phyloP scores from a whole-genome alignment of 306 rosid genomes.

The Quercus aquifolioides region DNA sequence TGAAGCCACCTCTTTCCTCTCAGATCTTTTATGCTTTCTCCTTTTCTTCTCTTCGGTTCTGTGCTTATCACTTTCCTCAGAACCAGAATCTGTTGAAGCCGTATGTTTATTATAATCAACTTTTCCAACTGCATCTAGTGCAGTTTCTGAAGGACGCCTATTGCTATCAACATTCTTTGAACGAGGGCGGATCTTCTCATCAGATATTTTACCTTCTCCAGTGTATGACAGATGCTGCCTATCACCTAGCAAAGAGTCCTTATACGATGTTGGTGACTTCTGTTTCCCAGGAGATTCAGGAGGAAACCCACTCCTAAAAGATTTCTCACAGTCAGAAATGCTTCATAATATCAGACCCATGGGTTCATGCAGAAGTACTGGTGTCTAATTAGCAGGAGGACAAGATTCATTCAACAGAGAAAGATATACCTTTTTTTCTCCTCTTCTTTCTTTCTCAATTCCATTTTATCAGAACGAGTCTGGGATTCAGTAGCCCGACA shows the following conservation, averaged over 20 bases:
- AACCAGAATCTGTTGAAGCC: conserved; percentile 49
- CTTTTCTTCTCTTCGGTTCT: conserved; percentile 53
- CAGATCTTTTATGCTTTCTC: conserved; percentile 79
- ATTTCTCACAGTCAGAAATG: conserved; percentile 48
- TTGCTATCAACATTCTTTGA: conserved; percentile 33
- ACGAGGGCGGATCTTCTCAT: conserved; percentile 42
- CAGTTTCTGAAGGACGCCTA: conserved; percentile 29
- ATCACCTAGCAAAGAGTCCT: conserved; percentile 41
- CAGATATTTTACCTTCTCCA: conserved; percentile 40
- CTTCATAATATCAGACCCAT: conserved; percentile 27
- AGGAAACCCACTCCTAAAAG: conserved; percentile 29
- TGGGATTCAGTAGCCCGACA: conserved; percentile 28
- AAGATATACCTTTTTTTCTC: conserved; percentile 43
- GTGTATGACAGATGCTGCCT: conserved; percentile 38
- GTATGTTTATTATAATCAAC: conserved; percentile 33
- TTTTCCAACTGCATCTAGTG: conserved; percentile 34
- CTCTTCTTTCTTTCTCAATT: conserved; percentile 37
- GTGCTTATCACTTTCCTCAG: conserved; percentile 62
- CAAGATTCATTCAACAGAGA: conserved; percentile 18
- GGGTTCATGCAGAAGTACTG: background rate
- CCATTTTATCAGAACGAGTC: conserved; percentile 26
- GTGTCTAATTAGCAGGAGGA: conserved; percentile 9
- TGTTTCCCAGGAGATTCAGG: conserved; percentile 35
- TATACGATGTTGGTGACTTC: conserved; percentile 37
- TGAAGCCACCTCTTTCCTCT: conserved; percentile 51